A percentile compares a stretch with the other conserved stretches of the same genome.
Evolutionary conservation across 345 rosid species (phyloP).

Genomic region (Eucalyptus erythrocorys): DNA sequence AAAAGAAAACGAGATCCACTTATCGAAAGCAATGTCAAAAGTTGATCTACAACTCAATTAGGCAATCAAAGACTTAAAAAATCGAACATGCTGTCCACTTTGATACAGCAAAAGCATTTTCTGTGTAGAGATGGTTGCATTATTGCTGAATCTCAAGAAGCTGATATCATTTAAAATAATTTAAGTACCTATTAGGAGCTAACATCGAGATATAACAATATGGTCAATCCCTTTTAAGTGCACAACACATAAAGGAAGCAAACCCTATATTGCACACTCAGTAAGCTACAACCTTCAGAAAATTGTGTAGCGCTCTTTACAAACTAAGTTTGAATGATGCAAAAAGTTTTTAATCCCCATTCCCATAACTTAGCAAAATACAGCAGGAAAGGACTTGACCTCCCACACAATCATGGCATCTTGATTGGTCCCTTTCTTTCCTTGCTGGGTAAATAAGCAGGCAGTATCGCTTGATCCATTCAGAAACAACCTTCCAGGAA

Average conservation of each 20-base stretch:
- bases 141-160: not conserved
- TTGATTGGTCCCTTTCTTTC: constrained; percentile 91
- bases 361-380: not conserved
- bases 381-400: constrained; percentile 21
- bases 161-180: not conserved
- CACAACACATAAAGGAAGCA: not conserved
- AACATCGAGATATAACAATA: not conserved
- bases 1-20: not conserved
- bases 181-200: not conserved
- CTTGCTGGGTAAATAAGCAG: constrained; percentile 78
- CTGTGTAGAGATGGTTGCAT: not conserved
- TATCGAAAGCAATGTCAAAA: not conserved
- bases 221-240: not conserved
- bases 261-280: not conserved
- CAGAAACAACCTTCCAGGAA: constrained; percentile 37
- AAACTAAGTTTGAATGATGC: not conserved
- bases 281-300: not conserved
- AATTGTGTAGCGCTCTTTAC: not conserved
- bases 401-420: constrained; percentile 93
- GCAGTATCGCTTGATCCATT: constrained; percentile 50
- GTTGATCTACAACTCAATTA: not conserved
- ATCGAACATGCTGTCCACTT: not conserved
- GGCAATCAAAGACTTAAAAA: not conserved
- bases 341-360: not conserved
- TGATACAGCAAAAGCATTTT: not conserved